These are phyloP conservation scores for Phytopythium kandeliae DNA, from an alignment of 352 stramenopile genomes.

Conservation along the genomic window DNA sequence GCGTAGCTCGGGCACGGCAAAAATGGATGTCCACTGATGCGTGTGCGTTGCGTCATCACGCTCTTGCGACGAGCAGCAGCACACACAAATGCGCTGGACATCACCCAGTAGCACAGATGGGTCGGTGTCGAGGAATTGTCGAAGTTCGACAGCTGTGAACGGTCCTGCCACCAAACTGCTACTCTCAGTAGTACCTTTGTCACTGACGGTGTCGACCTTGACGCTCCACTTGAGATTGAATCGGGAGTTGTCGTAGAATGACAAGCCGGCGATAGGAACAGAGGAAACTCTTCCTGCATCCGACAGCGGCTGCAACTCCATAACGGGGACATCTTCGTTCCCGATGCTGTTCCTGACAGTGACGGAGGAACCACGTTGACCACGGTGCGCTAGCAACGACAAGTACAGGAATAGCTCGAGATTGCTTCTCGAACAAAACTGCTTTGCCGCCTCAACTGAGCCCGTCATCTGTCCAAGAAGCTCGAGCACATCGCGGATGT, in stretches of 20 bases:
- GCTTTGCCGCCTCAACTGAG: slow-evolving; percentile 25
- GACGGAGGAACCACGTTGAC: slow-evolving; percentile 1
- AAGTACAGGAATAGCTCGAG: slow-evolving; percentile 64
- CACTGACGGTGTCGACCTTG: slow-evolving; percentile 21
- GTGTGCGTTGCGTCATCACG: slow-evolving; percentile 15
- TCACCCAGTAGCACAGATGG: slow-evolving; percentile 21
- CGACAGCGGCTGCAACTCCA: slow-evolving; percentile 45
- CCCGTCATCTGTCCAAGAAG: slow-evolving; percentile 50
- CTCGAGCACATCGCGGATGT: slow-evolving; percentile 65
- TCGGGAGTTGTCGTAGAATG: slow-evolving; percentile 49
- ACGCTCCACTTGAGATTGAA: slow-evolving; percentile 63
- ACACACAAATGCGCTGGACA: slow-evolving; percentile 40
- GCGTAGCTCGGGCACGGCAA: slow-evolving; percentile 63
- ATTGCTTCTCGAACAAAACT: slow-evolving; percentile 47
- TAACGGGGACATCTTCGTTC: slow-evolving; percentile 60
- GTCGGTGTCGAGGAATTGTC: slow-evolving; percentile 49
- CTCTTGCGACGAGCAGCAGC: slow-evolving; percentile 56
- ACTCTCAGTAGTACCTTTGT: slow-evolving; percentile 7
- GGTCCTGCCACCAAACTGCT: slow-evolving; percentile 24
- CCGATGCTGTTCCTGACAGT: slow-evolving; percentile 1
- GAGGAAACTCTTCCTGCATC: slow-evolving; percentile 39
- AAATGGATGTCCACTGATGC: slow-evolving; percentile 57
- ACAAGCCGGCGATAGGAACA: slow-evolving; percentile 62
- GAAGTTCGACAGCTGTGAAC: slow-evolving; percentile 49
- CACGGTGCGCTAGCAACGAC: slow-evolving; percentile 50